Base-by-base conservation (phyloP, 2,329 filamentous ascomycete species). In the Ascochyta clinopodiicola region DNA sequence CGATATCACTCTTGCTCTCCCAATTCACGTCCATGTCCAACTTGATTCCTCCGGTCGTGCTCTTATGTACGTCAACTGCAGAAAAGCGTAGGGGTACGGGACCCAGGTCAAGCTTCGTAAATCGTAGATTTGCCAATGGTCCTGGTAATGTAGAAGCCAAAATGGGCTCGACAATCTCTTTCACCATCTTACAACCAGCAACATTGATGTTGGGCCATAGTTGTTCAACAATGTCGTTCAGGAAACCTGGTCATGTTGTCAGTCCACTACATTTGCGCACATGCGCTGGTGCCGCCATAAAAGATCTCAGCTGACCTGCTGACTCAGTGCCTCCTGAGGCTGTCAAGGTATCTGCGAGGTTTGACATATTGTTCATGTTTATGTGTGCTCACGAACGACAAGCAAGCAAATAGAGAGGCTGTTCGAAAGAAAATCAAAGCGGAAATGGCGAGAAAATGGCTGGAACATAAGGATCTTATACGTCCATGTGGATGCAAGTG, bases 141-240 rank as follows among this genome's bases (percentile, higher is more conserved):
- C 77, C 75, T 0, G 80, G 80, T 2, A 82, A 74, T 66, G 78
- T 81, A 5, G 74, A 72, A 1, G 75, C 76, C 35, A 82, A 76
- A 63, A 82, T 81, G 32, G 80, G 80, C 60, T 82, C 79, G 27
- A 79, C 79, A 17, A 78, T 78, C 5, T 80, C 75, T 57, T 81
- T 82, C 37, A 75, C 68, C 71, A 81, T 81, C 40, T 72, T 70
- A 63, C 73, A 69, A 36, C 74, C 78, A 19, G 77, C 79, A 5
- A 79, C 72, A 38, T 73, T 75, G 68, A 82, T 80, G 61, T 82
- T 81, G 32, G 80, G 80, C 80, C 80, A 82, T 63, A 82, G 64
- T 50, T 80, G 78, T 13, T 63, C 73, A 34, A 82, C 71, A 29
- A 82, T 77, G 55, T 81, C 79, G 60, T 82, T 82, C 46, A 82